Conservation (phyloP, 176 grass and related monocot genomes). For the Ampelocalamus luodianensis region DNA sequence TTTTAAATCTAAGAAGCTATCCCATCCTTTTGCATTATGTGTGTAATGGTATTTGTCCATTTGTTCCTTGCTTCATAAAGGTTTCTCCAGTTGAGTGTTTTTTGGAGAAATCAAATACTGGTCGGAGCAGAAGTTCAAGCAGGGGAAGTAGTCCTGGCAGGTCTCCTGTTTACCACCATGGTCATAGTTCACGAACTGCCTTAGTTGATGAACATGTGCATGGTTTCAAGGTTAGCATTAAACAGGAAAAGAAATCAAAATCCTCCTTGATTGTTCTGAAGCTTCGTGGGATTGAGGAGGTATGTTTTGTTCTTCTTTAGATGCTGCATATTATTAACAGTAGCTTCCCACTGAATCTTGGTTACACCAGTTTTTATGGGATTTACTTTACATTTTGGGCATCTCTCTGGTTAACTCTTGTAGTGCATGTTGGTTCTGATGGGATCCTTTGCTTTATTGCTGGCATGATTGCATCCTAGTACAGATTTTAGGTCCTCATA, state of each 20-base stretch:
- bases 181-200: constrained; percentile 61
- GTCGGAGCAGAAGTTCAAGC: constrained; percentile 96
- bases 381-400: constrained; percentile 13
- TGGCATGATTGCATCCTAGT: constrained; percentile 10
- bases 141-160: constrained; percentile 89
- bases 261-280: constrained; percentile 92
- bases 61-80: constrained; percentile 55
- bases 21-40: constrained; percentile 23
- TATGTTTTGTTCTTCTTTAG: constrained; percentile 31
- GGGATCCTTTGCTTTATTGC: constrained; percentile 33
- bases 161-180: constrained; percentile 74
- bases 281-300: constrained; percentile 97
- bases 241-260: constrained; percentile 96
- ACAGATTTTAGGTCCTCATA: constrained; percentile 17
- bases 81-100: constrained; percentile 89
- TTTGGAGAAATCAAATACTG: constrained; percentile 83
- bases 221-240: constrained; percentile 94
- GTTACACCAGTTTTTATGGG: not conserved
- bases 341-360: not conserved
- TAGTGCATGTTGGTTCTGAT: not conserved
- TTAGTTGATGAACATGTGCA: constrained; percentile 82
- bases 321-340: not conserved
- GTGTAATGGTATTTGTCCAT: constrained; percentile 37
- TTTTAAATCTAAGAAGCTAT: constrained; percentile 16
- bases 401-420: not conserved